Evolutionary conservation across 768 basidiomycete genomes (phyloP).

Genomic region (Lactifluus piperatus): DNA sequence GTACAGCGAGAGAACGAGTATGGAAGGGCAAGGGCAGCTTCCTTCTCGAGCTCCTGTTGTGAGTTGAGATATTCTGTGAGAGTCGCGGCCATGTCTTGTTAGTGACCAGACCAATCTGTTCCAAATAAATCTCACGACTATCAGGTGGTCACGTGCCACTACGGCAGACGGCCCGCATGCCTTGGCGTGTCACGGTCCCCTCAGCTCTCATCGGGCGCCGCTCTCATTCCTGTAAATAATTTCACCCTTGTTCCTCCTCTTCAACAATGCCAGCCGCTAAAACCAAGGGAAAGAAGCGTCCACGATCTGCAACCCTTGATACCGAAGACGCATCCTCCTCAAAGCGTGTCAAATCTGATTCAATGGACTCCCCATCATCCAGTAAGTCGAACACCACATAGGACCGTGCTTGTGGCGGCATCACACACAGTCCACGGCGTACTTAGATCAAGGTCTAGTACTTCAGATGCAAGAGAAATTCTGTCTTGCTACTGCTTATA

Average conservation of each 20-base stretch:
- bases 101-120: no score
- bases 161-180: no score
- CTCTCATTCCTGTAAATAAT: neutral
- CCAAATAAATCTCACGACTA: no score
- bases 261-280: conserved; percentile 7
- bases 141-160: no score
- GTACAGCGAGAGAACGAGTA: conserved; percentile 37
- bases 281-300: conserved; percentile 14
- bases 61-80: conserved; percentile 26
- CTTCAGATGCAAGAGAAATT: conserved; percentile 16
- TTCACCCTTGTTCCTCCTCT: neutral
- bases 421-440: neutral
- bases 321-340: conserved; percentile 9
- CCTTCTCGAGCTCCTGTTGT: conserved; percentile 29
- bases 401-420: conserved; percentile 2
- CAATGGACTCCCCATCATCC: conserved; percentile 1
- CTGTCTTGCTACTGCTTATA: conserved; percentile 14
- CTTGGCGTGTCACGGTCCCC: no score
- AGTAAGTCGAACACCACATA: neutral
- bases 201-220: conserved; percentile 1
- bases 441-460: neutral
- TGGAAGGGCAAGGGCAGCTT: conserved; percentile 35
- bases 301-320: neutral
- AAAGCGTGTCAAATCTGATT: conserved; percentile 14
- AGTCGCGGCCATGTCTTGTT: conserved; percentile 17